A percentile compares a stretch with the other conserved stretches of the same genome.
Conservation (phyloP, 805 yeast species). For the Candida fluviatilis region DNA sequence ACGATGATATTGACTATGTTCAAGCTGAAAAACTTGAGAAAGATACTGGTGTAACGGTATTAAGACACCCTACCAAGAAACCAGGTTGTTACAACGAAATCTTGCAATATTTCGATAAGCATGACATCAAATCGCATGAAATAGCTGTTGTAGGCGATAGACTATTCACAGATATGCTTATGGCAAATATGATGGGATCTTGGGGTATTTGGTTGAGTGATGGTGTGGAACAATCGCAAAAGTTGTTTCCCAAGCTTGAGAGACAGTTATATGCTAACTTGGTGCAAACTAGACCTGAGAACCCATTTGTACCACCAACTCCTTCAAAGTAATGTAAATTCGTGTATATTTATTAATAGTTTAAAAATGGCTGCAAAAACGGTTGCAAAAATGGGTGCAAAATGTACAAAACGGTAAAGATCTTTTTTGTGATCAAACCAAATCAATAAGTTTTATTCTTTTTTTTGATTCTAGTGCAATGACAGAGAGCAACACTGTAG, state of each 20-base stretch:
- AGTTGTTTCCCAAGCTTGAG: conserved; percentile 51
- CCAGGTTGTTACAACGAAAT: conserved; percentile 80
- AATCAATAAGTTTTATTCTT: too few relatives aligned
- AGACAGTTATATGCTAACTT: conserved; percentile 29
- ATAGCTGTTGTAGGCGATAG: conserved; percentile 90
- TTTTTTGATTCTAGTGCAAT: too few relatives aligned
- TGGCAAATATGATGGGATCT: conserved; percentile 93
- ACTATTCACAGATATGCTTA: conserved; percentile 81
- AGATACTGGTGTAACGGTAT: conserved; percentile 63
- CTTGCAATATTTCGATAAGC: conserved; percentile 48
- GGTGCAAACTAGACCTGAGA: conserved; percentile 13
- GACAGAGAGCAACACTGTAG: background rate
- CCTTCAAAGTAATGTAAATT: conserved; percentile 9
- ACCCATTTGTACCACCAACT: conserved; percentile 18
- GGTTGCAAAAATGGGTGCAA: too few relatives aligned
- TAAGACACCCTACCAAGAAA: conserved; percentile 70
- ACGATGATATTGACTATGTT: conserved; percentile 55
- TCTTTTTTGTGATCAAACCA: too few relatives aligned
- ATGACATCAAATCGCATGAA: conserved; percentile 52
- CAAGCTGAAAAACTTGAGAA: conserved; percentile 64
- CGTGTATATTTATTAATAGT: too few relatives aligned
- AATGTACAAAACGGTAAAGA: too few relatives aligned
- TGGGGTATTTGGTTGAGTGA: conserved; percentile 78
- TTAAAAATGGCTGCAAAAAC: too few relatives aligned
- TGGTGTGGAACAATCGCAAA: conserved; percentile 62